phyloP scores from a whole-genome alignment of 208 protist species.

The Crithidia acanthocephali region DNA sequence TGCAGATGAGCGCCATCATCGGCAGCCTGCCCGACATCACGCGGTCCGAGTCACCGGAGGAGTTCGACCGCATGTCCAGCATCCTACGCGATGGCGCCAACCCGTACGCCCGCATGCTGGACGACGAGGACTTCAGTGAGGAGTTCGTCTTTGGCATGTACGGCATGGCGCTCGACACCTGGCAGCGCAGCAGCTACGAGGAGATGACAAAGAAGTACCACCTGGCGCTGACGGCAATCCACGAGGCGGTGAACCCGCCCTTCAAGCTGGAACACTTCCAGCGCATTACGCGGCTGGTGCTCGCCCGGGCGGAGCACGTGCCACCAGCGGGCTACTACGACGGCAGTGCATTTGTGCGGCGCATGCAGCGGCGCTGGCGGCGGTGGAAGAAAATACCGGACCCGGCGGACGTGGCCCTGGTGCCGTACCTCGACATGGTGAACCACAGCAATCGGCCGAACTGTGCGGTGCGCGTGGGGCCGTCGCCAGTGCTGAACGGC shows the following conservation, averaged over 20 bases:
- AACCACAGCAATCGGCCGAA: slow-evolving; percentile 93
- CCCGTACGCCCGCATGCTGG: slow-evolving; percentile 85
- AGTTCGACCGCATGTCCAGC: slow-evolving; percentile 41
- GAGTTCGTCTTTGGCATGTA: slow-evolving; percentile 92
- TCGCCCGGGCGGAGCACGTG: slow-evolving; percentile 82
- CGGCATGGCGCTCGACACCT: slow-evolving; percentile 88
- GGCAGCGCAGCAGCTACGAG: slow-evolving; percentile 85
- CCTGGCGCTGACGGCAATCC: slow-evolving; percentile 60
- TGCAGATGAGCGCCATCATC: slow-evolving; percentile 87
- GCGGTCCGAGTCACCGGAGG: slow-evolving; percentile 38
- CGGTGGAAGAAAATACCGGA: slow-evolving; percentile 42
- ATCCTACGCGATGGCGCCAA: slow-evolving; percentile 58
- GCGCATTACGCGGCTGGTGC: slow-evolving; percentile 80
- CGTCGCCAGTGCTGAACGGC: slow-evolving; percentile 52
- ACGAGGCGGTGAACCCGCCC: slow-evolving; percentile 56
- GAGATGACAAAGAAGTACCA: slow-evolving; percentile 86
- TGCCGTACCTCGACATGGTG: slow-evolving; percentile 83
- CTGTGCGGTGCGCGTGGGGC: slow-evolving; percentile 68
- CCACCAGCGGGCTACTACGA: slow-evolving; percentile 72
- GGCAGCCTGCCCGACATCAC: slow-evolving; percentile 67
- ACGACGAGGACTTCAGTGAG: slow-evolving; percentile 93
- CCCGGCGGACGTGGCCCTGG: slow-evolving; percentile 60
- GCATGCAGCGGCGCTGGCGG: slow-evolving; percentile 45
- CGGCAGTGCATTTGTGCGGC: slow-evolving; percentile 40
- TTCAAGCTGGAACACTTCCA: slow-evolving; percentile 83